Percentiles rank a stretch among this genome's conserved stretches.
These are phyloP conservation scores for Penstemon newberryi DNA, from an alignment of 257 asterid genomes.

Conservation along the genomic window DNA sequence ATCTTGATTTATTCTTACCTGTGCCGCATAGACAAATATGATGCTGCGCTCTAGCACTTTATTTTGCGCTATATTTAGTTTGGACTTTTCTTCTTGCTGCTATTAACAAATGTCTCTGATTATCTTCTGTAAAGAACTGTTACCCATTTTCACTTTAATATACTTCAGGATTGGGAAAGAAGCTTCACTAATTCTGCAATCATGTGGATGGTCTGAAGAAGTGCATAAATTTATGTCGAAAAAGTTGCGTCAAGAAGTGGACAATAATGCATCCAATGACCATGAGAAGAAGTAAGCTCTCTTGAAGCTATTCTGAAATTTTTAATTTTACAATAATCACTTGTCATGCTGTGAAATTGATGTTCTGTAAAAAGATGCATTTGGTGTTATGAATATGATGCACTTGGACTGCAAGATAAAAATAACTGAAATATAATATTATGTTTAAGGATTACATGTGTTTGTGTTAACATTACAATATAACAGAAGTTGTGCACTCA, in stretches of 20 bases:
- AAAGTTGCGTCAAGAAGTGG: slow-evolving; percentile 51
- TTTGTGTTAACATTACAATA: background rate
- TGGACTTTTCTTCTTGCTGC: background rate
- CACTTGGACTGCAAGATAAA: background rate
- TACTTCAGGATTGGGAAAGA: slow-evolving; percentile 71
- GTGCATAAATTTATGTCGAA: slow-evolving; percentile 73
- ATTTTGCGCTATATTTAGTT: slow-evolving; percentile 19
- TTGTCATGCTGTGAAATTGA: slow-evolving; percentile 19
- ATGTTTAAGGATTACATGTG: slow-evolving; percentile 12
- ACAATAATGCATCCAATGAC: slow-evolving; percentile 34
- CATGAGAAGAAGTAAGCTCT: slow-evolving; percentile 65
- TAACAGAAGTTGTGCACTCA: background rate
- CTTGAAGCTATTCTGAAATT: slow-evolving; percentile 11
- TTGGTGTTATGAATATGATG: slow-evolving; percentile 2
- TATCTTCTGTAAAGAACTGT: slow-evolving; percentile 18
- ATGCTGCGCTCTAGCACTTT: background rate
- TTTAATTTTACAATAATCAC: background rate
- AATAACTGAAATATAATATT: slow-evolving; percentile 6
- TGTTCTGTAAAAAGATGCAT: slow-evolving; percentile 21
- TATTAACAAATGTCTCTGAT: slow-evolving; percentile 4
- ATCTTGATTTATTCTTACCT: slow-evolving; percentile 11
- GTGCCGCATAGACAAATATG: background rate
- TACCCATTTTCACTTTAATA: slow-evolving; percentile 20
- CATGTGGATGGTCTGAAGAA: slow-evolving; percentile 87
- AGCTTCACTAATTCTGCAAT: slow-evolving; percentile 59